These are phyloP conservation scores for Globisporangium splendens DNA, from an alignment of 352 stramenopile genomes.

Conservation along the genomic window DNA sequence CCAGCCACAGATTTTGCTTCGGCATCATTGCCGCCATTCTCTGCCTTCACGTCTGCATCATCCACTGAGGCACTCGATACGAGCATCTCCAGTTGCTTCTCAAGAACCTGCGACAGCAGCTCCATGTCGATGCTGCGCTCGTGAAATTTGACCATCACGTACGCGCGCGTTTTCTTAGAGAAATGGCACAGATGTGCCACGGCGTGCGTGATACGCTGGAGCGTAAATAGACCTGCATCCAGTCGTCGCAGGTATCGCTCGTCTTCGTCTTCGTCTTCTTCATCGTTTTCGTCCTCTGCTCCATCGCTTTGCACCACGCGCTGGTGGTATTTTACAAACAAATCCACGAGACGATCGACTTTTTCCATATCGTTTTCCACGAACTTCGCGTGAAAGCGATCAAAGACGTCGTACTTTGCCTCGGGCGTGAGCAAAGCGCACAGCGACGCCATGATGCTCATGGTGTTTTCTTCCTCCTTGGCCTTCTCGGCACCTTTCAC, in stretches of 20 bases:
- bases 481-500: slow-evolving; percentile 17
- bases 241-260: slow-evolving; percentile 58
- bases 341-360: slow-evolving; percentile 69
- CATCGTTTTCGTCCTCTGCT: slow-evolving; percentile 18
- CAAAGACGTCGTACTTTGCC: slow-evolving; percentile 49
- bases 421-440: slow-evolving; percentile 45
- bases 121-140: slow-evolving; percentile 61
- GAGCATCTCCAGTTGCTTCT: slow-evolving; percentile 61
- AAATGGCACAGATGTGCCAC: slow-evolving; percentile 60
- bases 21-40: slow-evolving; percentile 3
- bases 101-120: slow-evolving; percentile 35
- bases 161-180: slow-evolving; percentile 59
- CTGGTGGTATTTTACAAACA: slow-evolving; percentile 71
- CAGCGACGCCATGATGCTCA: slow-evolving; percentile 64
- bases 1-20: slow-evolving; percentile 3
- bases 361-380: slow-evolving; percentile 82
- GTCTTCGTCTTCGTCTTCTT: slow-evolving; percentile 45
- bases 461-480: slow-evolving; percentile 65
- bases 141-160: slow-evolving; percentile 75
- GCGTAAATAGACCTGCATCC: slow-evolving; percentile 73
- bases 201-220: slow-evolving; percentile 67
- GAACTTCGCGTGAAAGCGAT: slow-evolving; percentile 79
- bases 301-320: slow-evolving; percentile 35
- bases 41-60: not conserved
- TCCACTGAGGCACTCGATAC: slow-evolving; percentile 14